Conservation (phyloP, 164 flowering plant species). For the Magnolia changhungtana region DNA sequence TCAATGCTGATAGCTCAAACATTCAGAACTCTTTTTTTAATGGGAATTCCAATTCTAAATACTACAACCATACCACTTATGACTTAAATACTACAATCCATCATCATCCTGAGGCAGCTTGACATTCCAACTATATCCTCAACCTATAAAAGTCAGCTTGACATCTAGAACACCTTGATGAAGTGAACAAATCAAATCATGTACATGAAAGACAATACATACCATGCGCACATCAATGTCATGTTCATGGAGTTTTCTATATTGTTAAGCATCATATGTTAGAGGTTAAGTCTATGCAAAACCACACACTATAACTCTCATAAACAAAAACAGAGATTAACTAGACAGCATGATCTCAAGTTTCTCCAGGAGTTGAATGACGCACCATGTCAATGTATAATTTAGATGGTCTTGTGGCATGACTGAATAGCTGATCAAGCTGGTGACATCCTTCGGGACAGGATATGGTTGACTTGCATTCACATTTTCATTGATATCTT, state of each 20-base stretch:
- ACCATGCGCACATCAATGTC: not conserved
- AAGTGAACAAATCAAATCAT: not conserved
- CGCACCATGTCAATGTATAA: constrained; percentile 75
- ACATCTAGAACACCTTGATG: not conserved
- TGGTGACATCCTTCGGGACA: constrained; percentile 72
- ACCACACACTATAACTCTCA: not conserved
- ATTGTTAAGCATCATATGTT: too few species aligned
- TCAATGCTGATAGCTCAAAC: too few species aligned
- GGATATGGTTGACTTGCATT: constrained; percentile 83
- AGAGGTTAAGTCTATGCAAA: not conserved
- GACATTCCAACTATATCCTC: not conserved
- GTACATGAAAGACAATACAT: not conserved
- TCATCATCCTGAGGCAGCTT: not conserved
- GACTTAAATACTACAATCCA: not conserved
- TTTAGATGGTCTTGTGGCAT: constrained; percentile 98
- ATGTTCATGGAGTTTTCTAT: not conserved
- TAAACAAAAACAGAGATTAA: too few species aligned
- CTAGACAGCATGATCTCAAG: too few species aligned
- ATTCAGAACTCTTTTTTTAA: too few species aligned
- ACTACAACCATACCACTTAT: not conserved
- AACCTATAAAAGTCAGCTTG: not conserved
- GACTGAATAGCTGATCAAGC: constrained; percentile 75
- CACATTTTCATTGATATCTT: constrained; percentile 69
- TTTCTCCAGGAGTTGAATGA: not conserved
- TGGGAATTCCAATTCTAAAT: not conserved